Evolutionary conservation across 2,329 filamentous ascomycete species (phyloP).

Genomic region (Rutstroemia sp.): DNA sequence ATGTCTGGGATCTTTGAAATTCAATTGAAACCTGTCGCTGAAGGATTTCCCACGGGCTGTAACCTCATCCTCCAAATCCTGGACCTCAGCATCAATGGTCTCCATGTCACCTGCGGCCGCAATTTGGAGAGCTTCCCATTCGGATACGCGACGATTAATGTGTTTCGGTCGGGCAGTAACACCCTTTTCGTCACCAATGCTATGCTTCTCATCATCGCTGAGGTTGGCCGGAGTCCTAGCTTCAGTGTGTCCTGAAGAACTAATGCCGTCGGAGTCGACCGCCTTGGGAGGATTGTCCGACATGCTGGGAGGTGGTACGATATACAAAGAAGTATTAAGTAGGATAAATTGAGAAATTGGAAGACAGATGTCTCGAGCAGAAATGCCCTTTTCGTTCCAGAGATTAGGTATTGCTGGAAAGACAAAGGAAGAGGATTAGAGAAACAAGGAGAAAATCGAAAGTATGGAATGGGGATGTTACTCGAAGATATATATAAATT

Average conservation of each 20-base stretch:
- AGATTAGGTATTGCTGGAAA: background rate
- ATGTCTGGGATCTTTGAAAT: constrained; percentile 53
- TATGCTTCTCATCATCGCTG: background rate
- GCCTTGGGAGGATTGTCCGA: background rate
- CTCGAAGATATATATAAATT: constrained; percentile 6
- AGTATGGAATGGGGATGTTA: background rate
- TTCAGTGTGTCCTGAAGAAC: background rate
- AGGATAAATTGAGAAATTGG: background rate
- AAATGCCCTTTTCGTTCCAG: background rate
- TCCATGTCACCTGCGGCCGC: constrained; percentile 25
- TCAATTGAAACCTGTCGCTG: constrained; percentile 40
- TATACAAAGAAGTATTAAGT: background rate
- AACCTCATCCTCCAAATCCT: constrained; percentile 28
- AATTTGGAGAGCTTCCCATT: constrained; percentile 28
- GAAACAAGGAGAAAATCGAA: background rate
- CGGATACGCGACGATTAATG: constrained; percentile 16
- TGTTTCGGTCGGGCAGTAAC: background rate
- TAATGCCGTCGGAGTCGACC: background rate
- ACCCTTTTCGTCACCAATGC: background rate
- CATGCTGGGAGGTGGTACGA: background rate
- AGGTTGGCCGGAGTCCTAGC: background rate
- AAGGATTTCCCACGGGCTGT: constrained; percentile 19
- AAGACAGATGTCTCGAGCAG: background rate
- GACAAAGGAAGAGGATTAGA: background rate
- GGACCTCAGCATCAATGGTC: constrained; percentile 30